Evolutionary conservation across 2,329 filamentous ascomycete genomes (phyloP), one percentile per base, ranked within the genome.

Genomic region (Epichloe typhina): DNA sequence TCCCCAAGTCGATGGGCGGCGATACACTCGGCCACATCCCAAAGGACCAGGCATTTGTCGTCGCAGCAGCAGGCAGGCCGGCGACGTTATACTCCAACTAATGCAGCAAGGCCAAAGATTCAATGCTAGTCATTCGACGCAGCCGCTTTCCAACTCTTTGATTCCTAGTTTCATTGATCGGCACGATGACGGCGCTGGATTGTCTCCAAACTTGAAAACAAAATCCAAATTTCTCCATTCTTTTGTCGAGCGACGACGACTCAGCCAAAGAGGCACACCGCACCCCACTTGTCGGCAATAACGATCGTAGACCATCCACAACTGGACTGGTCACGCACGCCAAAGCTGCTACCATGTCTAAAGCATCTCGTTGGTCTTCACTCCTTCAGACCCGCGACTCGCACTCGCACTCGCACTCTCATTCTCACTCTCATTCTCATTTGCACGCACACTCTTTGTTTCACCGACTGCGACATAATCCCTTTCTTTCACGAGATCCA

Each of bases 351-450:
- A 56, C 53, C 56, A 68, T 67, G 66, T 65, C 65, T 61, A 64
- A 62, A 57, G 61, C 56, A 58, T 58, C 57, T 54, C 62, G 54
- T 57, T 56, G 61, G 64, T 57, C 66, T 67, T 67, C 64, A 64
- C 64, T 66, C 64, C 57, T 62, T 65, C 65, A 67, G 63, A 58
- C 62, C 61, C 58, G 56, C 43, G 57, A 60, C 51, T 49, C 51
- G 40, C 51, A 56, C 48, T 50, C 58, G 56, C 60, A 60, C 47
- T 54, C 58, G 38, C 54, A 60, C 50, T 48, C 51, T 26, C 51
- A 56, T 46, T 53, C 58, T 45, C 55, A 61, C 50, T 55, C 45
- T 15, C 55, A 59, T 49, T 44, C 47, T n/a, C 44, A 58, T 47
- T 56, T 57, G 35, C 59, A 64, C 53, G 49, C 59, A 57, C 61